phyloP scores from a whole-genome alignment of 352 stramenopile genomes.

The Elongisporangium prolatum region DNA sequence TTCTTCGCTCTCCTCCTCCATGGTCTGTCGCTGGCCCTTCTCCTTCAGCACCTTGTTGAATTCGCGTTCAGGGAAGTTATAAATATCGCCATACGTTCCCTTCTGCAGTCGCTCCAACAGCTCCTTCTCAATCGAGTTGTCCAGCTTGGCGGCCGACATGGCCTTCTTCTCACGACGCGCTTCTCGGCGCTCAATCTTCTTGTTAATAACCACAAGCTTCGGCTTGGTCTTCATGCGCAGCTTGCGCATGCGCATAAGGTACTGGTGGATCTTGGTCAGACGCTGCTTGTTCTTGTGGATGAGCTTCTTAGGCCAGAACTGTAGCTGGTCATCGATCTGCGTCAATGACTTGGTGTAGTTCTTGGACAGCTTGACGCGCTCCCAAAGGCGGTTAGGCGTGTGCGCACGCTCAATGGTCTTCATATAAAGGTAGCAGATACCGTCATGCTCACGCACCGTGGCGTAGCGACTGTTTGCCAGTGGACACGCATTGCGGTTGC shows the following conservation, averaged over 20 bases:
- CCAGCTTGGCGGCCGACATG: constrained; percentile 92
- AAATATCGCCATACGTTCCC: constrained; percentile 99
- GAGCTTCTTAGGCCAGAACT: constrained; percentile 98
- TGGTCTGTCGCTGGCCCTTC: constrained; percentile 84
- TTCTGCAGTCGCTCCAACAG: constrained; percentile 96
- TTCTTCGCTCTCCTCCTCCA: constrained; percentile 90
- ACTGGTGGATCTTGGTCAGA: constrained; percentile 99
- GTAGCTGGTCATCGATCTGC: constrained; percentile 94
- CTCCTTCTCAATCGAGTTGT: constrained; percentile 96
- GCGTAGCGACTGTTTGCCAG: constrained; percentile 98
- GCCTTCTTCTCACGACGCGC: constrained; percentile 96
- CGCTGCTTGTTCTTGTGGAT: constrained; percentile 98
- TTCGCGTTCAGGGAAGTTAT: constrained; percentile 97
- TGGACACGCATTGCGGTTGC: constrained; percentile 95
- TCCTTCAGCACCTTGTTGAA: constrained; percentile 86
- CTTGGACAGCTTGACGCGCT: constrained; percentile 95
- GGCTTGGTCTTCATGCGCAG: constrained; percentile 94
- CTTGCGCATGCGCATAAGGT: constrained; percentile 98
- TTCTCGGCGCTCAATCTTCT: constrained; percentile 95
- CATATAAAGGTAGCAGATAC: constrained; percentile 95
- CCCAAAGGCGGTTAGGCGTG: constrained; percentile 98
- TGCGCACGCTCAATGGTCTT: constrained; percentile 99
- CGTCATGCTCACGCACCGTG: constrained; percentile 97
- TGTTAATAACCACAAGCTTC: constrained; percentile 94
- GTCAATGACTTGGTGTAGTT: constrained; percentile 97